Evolutionary conservation across 495 filamentous ascomycete genomes (phyloP), one percentile per base, ranked within the genome.

Genomic region (Penicillium tannophilum): DNA sequence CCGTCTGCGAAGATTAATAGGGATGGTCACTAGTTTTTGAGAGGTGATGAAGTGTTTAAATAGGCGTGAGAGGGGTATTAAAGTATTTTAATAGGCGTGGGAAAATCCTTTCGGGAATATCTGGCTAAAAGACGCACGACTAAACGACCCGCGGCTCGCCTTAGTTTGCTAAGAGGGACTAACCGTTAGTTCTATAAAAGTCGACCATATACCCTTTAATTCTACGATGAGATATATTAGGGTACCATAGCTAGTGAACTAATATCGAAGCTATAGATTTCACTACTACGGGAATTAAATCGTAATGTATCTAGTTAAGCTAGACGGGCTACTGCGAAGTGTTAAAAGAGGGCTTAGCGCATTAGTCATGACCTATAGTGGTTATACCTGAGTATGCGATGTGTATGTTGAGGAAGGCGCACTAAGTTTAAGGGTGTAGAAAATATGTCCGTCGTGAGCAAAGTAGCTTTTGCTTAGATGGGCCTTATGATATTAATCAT

Each of bases 101-200:
- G 39, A 41, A 41, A 41, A 41, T 11, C n/a, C 39, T 41, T 41
- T 41, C 16, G 6, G 39, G 39, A 17, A n/a, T 41, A n/a, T 46
- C 23, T 24, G 3, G 43, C 43, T n/a, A 46, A 45, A 24, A 20
- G 43, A 45, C 19, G 19, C 19, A 45, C 6, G 2, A 24, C 43
- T 45, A n/a, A 45, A 24, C 11, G 43, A 46, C 43, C 43, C 19
- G 19, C 19, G 8, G 43, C 43, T n/a, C 1, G 43, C 43, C 43
- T 46, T 12, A 46, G 24, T 46, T 24, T 24, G 19, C 43, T 19
- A 24, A 46, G 43, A 46, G 43, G 43, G 43, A 46, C 43, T 24
- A n/a, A 20, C 19, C 3, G 1, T 46, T 46, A 7, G 43, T 46
- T 46, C 43, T n/a, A 46, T 46, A n/a, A 20, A 46, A 46, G 43